A percentile compares a stretch with the other conserved stretches of the same genome.
Conservation (phyloP, 2,329 filamentous ascomycete species). For the Paracorniculantispora psalliotae region DNA sequence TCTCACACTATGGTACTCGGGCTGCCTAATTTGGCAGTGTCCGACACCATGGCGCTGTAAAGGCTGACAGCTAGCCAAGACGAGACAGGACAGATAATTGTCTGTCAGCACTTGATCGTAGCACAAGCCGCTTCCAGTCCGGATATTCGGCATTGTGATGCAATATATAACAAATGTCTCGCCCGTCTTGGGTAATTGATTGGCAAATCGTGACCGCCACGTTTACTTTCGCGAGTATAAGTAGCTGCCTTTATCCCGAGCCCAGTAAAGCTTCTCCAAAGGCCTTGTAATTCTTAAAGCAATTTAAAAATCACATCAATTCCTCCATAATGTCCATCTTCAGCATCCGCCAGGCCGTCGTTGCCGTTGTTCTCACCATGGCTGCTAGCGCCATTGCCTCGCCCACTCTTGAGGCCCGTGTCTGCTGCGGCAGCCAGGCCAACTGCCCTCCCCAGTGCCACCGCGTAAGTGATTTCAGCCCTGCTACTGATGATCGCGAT, state of each 20-base stretch:
- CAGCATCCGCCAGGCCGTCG: background rate
- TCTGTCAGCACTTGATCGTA: background rate
- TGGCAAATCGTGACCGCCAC: background rate
- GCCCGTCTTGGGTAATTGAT: background rate
- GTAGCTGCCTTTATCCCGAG: background rate
- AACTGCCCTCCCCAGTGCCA: background rate
- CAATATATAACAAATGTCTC: background rate
- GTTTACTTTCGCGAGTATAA: background rate
- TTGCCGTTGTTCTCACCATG: conserved; percentile 1
- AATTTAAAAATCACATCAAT: background rate
- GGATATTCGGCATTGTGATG: background rate
- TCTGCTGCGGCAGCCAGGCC: background rate
- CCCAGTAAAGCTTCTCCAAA: background rate
- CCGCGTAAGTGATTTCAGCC: background rate
- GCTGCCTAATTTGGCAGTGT: background rate
- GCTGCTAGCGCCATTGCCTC: background rate
- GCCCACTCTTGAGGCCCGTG: background rate
- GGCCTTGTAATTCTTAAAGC: background rate
- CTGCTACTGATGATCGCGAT: too few species aligned
- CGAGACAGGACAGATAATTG: background rate
- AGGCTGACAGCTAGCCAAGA: background rate
- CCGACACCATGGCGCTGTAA: background rate
- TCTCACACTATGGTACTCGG: too few species aligned
- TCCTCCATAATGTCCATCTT: background rate
- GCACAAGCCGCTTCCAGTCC: background rate